Base-by-base conservation (phyloP, 2,329 filamentous ascomycete species). In the Aspergillus fijiensis region DNA sequence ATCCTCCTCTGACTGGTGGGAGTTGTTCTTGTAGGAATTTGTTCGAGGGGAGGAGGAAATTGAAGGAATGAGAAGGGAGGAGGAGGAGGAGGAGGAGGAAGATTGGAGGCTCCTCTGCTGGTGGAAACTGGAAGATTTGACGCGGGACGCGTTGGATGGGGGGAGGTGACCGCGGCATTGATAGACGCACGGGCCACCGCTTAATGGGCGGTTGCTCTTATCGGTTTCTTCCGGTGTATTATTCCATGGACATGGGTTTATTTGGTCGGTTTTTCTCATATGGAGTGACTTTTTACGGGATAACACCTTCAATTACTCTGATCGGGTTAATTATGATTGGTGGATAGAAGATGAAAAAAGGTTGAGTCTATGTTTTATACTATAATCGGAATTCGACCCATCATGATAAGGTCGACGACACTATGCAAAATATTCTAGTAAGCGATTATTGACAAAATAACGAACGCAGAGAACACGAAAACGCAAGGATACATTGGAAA, bases 101-200 rank as follows among this genome's bases (percentile, higher is more conserved):
- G 23, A 42, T 47, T 16, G 42, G 39, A 23, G 35, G 31, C 29
- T 35, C 33, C 35, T 25, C 29, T 19, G 31, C 25, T 16, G 25
- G n/a, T 33, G 21, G 39, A 10, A 29, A 29, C 9, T 29, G 7
- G 42, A 52, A 51, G 58, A 55, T 49, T 50, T 45, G 59, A 67
- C 67, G 69, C 67, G 63, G 51, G 61, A 58, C 63, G 63, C 60
- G 69, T 62, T 16, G 33, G 33, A 35, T 35, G 33, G 33, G 2
- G 33, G 4, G 33, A 6, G 33, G 39, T 27, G 23, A 5, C 25
- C 51, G 57, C 49, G 54, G 57, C 50, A 23, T 47, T 11, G 45
- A 55, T 39, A 33, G 39, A 49, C 35, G 70, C 72, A 75, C 73
- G 67, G 73, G 69, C 73, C 69, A 70, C 67, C 60, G 63, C 66